Base-by-base conservation (phyloP, 2,329 filamentous ascomycete genomes). In the Passalora sequoiae region DNA sequence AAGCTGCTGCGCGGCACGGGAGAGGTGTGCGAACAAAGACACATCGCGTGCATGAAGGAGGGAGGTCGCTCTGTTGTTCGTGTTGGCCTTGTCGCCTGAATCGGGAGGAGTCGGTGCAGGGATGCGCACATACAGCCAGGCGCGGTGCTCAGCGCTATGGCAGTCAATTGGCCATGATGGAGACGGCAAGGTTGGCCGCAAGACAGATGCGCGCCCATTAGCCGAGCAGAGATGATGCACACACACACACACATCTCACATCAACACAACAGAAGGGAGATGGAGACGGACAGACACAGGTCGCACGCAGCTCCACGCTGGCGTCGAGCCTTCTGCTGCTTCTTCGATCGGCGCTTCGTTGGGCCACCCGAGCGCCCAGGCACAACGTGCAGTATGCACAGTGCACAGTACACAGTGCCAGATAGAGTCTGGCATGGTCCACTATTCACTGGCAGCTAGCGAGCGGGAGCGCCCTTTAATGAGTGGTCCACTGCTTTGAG, bases 401-500 rank as follows among this genome's bases (percentile, higher is more conserved):
- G n/a, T n/a, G n/a, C n/a, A n/a, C n/a, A n/a, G n/a, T n/a, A n/a
- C n/a, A n/a, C n/a, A n/a, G n/a, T n/a, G n/a, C n/a, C n/a, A n/a
- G n/a, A n/a, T n/a, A n/a, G n/a, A n/a, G n/a, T n/a, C n/a, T n/a
- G n/a, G n/a, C n/a, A n/a, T n/a, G n/a, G n/a, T n/a, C n/a, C n/a
- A n/a, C n/a, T n/a, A n/a, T n/a, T n/a, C n/a, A n/a, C n/a, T n/a
- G n/a, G n/a, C n/a, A n/a, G n/a, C n/a, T n/a, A n/a, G 17, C 38
- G 32, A 41, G 38, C 41, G 40, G 30, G 32, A 36, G 45, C 32
- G 31, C 30, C 40, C 37, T 47, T 37, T 44, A 15, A 31, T 32
- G 38, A 49, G 45, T 56, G 55, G 55, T 52, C n/a, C 52, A 49
- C 50, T 54, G 55, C 55, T 44, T 40, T 44, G 45, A 50, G 46